Evolutionary conservation across 768 basidiomycete genomes (phyloP).

Genomic region (Cyclocybe cylindracea): DNA sequence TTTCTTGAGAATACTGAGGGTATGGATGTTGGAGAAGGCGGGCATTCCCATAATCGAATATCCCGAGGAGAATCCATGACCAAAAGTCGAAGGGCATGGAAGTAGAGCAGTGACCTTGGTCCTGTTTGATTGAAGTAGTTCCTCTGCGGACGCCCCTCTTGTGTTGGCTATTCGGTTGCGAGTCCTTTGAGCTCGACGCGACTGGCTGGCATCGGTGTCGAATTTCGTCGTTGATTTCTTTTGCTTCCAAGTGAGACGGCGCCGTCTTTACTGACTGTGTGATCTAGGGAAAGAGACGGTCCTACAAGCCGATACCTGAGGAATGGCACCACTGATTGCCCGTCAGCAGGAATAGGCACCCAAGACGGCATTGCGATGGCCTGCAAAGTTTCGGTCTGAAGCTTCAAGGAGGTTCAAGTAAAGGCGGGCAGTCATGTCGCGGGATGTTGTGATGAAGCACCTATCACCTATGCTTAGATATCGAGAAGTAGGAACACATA

Average conservation of each 20-base stretch:
- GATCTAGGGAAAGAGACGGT: constrained; percentile 54
- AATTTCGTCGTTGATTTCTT: constrained; percentile 57
- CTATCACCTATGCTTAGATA: constrained; percentile 35
- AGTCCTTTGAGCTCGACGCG: constrained; percentile 57
- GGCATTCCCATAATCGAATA: constrained; percentile 99
- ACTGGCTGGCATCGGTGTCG: constrained; percentile 47
- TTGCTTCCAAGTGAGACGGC: constrained; percentile 95
- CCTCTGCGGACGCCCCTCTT: constrained; percentile 84
- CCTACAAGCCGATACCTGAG: too few species aligned
- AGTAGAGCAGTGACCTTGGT: constrained; percentile 90
- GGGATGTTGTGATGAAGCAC: constrained; percentile 91
- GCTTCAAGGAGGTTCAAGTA: constrained; percentile 87
- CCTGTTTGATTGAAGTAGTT: constrained; percentile 88
- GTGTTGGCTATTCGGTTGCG: constrained; percentile 56
- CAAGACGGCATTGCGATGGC: constrained; percentile 86
- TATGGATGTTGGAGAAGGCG: constrained; percentile 89
- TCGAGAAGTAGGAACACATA: neutral
- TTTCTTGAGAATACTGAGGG: constrained; percentile 98
- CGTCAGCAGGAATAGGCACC: constrained; percentile 87
- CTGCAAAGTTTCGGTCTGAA: constrained; percentile 96
- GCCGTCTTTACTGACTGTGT: constrained; percentile 94
- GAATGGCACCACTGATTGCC: constrained; percentile 60
- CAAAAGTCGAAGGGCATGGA: constrained; percentile 81
- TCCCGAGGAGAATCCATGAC: too few species aligned
- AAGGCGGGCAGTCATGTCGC: constrained; percentile 96